Conservation (phyloP, 1,284 basidiomycete genomes). For the Wallemia hederae region DNA sequence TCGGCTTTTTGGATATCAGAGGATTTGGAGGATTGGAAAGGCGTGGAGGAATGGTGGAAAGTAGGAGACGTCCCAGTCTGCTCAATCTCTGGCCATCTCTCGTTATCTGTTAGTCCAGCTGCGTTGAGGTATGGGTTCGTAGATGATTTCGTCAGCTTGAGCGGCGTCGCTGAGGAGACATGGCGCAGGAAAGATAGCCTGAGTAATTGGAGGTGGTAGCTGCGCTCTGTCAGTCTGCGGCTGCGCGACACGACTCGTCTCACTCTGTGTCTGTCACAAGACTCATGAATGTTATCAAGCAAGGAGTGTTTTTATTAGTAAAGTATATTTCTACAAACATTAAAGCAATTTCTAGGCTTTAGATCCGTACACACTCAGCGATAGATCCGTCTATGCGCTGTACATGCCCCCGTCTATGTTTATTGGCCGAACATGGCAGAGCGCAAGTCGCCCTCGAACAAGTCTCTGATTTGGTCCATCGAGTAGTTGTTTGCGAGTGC, state of each 20-base stretch:
- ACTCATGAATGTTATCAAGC: background rate
- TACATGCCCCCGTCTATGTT: background rate
- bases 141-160: background rate
- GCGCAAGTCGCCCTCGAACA: conserved; percentile 1
- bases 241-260: too few species aligned
- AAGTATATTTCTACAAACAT: too few species aligned
- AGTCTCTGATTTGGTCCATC: background rate
- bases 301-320: too few species aligned
- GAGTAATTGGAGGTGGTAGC: background rate
- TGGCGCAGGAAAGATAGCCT: background rate
- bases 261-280: background rate
- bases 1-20: background rate
- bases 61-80: background rate
- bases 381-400: too few species aligned
- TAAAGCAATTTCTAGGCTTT: too few species aligned
- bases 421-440: background rate
- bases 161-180: background rate
- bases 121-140: background rate
- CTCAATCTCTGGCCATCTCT: background rate
- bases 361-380: too few species aligned
- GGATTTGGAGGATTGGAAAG: background rate
- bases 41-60: background rate
- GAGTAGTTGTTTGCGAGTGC: background rate
- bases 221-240: too few species aligned
- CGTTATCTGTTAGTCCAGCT: background rate